Evolutionary conservation across 371 early-diverging fungal species (phyloP).

Genomic region (Rhizomucor pusillus): DNA sequence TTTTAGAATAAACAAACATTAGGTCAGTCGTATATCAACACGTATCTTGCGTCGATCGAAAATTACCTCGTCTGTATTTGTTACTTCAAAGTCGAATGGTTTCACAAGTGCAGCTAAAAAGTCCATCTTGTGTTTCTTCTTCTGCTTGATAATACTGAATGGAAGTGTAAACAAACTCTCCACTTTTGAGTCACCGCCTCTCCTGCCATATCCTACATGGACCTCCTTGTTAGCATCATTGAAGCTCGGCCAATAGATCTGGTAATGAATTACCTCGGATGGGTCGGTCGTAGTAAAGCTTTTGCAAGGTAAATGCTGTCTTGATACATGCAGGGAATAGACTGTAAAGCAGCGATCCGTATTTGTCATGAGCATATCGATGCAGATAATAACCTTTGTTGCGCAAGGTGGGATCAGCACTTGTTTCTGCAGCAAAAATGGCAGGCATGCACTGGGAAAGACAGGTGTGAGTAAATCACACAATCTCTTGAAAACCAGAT

Average conservation of each 20-base stretch:
- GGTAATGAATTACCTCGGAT: conserved; percentile 27
- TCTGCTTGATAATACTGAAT: conserved; percentile 67
- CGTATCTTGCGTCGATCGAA: background rate
- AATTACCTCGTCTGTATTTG: conserved; percentile 14
- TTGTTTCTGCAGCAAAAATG: conserved; percentile 81
- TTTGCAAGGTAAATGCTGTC: conserved; percentile 55
- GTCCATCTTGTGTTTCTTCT: conserved; percentile 66
- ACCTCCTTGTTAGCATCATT: background rate
- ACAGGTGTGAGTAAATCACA: background rate
- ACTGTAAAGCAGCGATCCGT: conserved; percentile 76
- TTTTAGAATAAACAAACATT: background rate
- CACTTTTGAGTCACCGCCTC: conserved; percentile 48
- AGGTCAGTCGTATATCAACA: background rate
- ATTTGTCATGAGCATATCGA: conserved; percentile 73
- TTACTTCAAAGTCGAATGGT: conserved; percentile 61
- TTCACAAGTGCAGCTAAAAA: conserved; percentile 70
- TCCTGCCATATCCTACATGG: conserved; percentile 43
- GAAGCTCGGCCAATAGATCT: background rate
- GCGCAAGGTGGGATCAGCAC: conserved; percentile 58
- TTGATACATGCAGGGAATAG: conserved; percentile 3
- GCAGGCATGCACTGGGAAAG: conserved; percentile 69
- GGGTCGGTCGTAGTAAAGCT: conserved; percentile 24
- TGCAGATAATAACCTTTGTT: conserved; percentile 73
- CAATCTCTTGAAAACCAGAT: background rate
- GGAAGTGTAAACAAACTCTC: conserved; percentile 65